Evolutionary conservation across 768 basidiomycete species (phyloP).

Genomic region (Calocera cornea): DNA sequence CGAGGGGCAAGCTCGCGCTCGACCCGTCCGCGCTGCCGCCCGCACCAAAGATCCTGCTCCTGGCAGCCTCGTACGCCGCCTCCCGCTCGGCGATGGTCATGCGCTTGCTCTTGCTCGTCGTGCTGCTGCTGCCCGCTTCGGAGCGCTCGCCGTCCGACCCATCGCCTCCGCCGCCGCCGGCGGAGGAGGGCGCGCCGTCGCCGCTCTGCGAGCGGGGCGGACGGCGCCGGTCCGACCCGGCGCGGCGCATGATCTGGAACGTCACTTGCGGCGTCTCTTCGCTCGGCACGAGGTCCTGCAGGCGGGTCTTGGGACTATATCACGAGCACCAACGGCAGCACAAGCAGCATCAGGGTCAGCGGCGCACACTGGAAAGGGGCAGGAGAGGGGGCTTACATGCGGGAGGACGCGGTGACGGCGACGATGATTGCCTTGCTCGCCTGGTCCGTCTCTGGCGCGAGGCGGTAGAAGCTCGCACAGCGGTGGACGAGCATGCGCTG

Average conservation of each 20-base stretch:
- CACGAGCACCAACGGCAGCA: too few relatives aligned
- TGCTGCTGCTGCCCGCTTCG: constrained; percentile 48
- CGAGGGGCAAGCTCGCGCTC: constrained; percentile 8
- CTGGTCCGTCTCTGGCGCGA: constrained; percentile 56
- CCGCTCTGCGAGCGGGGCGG: constrained; percentile 39
- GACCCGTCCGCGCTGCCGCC: constrained; percentile 31
- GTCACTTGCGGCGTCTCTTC: constrained; percentile 58
- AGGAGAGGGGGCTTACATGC: constrained; percentile 46
- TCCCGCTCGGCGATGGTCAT: constrained; percentile 76
- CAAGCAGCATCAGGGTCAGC: constrained; percentile 7
- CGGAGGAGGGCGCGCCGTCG: constrained; percentile 25
- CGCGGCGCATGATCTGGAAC: constrained; percentile 76
- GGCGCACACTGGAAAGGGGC: constrained; percentile 10
- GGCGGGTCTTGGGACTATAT: constrained; percentile 58
- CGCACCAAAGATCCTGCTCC: constrained; percentile 73
- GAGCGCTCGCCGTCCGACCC: constrained; percentile 68
- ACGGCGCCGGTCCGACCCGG: constrained; percentile 29
- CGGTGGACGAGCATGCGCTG: constrained; percentile 77
- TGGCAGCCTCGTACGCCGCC: constrained; percentile 78
- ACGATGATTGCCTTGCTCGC: constrained; percentile 51
- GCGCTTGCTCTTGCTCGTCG: constrained; percentile 41
- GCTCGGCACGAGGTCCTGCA: constrained; percentile 65
- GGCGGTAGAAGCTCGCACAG: constrained; percentile 67
- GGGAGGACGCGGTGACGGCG: constrained; percentile 44
- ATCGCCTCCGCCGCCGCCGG: constrained; percentile 1